Percentiles rank a stretch among this genome's conserved stretches.
phyloP scores from a whole-genome alignment of 768 basidiomycete genomes.

The Suillus variegatus region DNA sequence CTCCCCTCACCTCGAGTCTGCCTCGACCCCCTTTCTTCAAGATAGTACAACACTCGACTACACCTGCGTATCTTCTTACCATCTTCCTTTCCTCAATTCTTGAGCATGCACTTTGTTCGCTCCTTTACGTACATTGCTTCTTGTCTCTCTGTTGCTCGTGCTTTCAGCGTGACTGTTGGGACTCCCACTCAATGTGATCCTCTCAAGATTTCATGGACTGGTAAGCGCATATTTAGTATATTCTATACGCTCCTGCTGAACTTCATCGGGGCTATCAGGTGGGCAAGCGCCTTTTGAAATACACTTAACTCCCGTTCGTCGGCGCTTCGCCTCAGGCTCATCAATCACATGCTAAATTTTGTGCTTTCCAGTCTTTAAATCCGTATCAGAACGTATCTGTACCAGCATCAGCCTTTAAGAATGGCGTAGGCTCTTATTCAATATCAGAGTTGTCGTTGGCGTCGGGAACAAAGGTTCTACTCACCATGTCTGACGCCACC shows the following conservation, averaged over 20 bases:
- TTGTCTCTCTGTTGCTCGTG: not conserved
- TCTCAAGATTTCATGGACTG: not conserved
- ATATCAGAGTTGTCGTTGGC: not conserved
- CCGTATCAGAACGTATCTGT: not conserved
- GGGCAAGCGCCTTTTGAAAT: not conserved
- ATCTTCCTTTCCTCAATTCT: not conserved
- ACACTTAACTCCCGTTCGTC: not conserved
- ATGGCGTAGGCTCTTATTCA: not conserved
- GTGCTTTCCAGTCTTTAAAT: not conserved
- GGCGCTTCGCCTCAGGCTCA: not conserved
- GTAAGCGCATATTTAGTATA: not conserved
- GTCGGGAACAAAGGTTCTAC: not conserved
- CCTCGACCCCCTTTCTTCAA: too few relatives aligned
- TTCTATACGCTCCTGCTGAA: not conserved
- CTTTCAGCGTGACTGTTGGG: not conserved
- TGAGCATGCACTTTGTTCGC: not conserved
- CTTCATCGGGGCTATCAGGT: not conserved
- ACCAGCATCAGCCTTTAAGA: not conserved
- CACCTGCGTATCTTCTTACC: constrained; percentile 4
- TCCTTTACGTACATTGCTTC: not conserved
- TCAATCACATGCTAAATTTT: not conserved
- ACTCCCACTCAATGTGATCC: not conserved
- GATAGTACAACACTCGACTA: not conserved
- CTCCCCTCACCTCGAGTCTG: not conserved
- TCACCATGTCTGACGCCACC: not conserved